A percentile compares a stretch with the other conserved stretches of the same genome.
Conservation (phyloP, 169 alveolate species). For the Plasmodium gonderi region DNA sequence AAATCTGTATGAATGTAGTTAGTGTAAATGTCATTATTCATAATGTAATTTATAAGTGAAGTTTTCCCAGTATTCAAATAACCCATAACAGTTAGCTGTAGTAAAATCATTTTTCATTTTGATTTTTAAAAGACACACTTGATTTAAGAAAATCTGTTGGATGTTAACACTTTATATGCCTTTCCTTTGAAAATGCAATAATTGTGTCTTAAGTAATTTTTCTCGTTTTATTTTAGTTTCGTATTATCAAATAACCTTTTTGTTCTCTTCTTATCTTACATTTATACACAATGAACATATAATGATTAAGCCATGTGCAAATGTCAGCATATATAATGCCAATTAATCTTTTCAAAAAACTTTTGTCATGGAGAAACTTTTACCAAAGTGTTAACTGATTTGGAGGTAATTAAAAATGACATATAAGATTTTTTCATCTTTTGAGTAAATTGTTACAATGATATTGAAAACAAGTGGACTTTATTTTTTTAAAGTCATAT, state of each 20-base stretch:
- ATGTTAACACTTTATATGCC: not conserved
- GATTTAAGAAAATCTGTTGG: not conserved
- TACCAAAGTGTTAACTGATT: not conserved
- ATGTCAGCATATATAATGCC: not conserved
- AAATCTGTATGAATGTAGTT: constrained; percentile 40
- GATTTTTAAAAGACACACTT: not conserved
- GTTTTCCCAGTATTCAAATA: constrained; percentile 70
- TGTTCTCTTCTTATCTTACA: not conserved
- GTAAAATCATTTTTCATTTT: constrained; percentile 59
- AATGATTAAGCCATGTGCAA: no score
- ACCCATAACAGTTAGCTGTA: constrained; percentile 62
- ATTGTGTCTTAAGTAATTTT: not conserved
- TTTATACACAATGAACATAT: not conserved
- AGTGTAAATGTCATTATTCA: constrained; percentile 52
- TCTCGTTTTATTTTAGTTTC: not conserved
- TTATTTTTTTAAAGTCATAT: no score
- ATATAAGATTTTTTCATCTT: not conserved
- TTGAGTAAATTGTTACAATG: not conserved
- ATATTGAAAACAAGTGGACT: not conserved
- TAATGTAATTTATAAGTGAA: constrained; percentile 50
- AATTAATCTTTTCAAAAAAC: not conserved
- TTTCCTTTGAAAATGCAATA: not conserved
- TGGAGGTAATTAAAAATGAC: not conserved
- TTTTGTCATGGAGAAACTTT: not conserved
- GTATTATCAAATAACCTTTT: not conserved